Evolutionary conservation across 208 protist species (phyloP).

Genomic region (Strigomonas culicis): DNA sequence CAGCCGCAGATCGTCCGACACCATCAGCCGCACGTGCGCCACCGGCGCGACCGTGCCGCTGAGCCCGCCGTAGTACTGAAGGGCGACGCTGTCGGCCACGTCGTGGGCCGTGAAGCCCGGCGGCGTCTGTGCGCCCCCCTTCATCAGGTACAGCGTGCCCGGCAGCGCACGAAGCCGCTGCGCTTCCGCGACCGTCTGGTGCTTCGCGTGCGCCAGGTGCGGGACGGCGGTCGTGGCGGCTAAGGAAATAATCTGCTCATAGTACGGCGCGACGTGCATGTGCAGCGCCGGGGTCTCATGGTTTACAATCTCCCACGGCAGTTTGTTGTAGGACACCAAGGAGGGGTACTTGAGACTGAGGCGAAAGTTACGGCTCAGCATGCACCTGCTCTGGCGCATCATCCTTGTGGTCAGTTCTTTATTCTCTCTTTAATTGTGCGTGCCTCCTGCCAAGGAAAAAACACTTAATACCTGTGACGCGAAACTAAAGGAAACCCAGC

Average conservation of each 20-base stretch:
- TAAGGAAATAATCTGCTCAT: conserved; percentile 74
- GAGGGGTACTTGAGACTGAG: conserved; percentile 81
- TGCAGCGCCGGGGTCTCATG: conserved; percentile 71
- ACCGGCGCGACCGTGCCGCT: conserved; percentile 40
- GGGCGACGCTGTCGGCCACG: conserved; percentile 50
- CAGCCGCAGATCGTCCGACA: conserved; percentile 73
- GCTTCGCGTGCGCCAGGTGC: conserved; percentile 30
- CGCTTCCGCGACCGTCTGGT: conserved; percentile 34
- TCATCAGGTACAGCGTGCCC: conserved; percentile 65
- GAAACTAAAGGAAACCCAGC: no score
- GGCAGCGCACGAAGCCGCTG: conserved; percentile 71
- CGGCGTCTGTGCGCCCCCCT: conserved; percentile 19
- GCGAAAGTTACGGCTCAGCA: conserved; percentile 47
- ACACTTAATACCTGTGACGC: no score
- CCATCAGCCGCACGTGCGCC: conserved; percentile 41
- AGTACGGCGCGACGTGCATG: conserved; percentile 75
- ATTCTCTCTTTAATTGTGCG: no score
- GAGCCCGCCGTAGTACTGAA: conserved; percentile 86
- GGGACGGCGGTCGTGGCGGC: conserved; percentile 55
- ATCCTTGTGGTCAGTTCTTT: no score
- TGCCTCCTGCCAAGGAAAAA: no score
- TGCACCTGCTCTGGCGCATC: conserved; percentile 21
- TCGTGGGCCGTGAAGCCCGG: conserved; percentile 42
- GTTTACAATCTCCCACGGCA: conserved; percentile 82
- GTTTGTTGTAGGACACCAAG: conserved; percentile 87